These are phyloP conservation scores for Penicillium parvum DNA, from an alignment of 495 filamentous ascomycete genomes.

Conservation along the genomic window DNA sequence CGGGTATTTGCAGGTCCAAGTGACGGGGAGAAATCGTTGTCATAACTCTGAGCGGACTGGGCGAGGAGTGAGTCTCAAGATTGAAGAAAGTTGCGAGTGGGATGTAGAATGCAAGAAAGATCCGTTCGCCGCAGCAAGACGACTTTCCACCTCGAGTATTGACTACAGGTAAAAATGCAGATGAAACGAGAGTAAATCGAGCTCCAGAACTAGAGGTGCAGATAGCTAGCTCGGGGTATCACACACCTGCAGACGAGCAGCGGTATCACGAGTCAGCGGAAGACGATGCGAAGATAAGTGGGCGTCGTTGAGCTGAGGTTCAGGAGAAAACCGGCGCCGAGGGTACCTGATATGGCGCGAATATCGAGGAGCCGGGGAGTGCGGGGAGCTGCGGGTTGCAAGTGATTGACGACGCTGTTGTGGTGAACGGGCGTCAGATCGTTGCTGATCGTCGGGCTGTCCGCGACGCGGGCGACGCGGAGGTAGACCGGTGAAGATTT, in stretches of 20 bases:
- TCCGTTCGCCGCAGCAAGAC: too few relatives aligned
- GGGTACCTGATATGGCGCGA: not conserved
- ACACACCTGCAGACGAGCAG: conserved; percentile 18
- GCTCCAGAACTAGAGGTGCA: not conserved
- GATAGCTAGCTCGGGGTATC: conserved; percentile 1
- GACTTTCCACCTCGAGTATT: too few relatives aligned
- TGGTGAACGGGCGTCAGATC: not conserved
- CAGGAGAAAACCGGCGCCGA: conserved; percentile 1
- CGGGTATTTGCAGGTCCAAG: conserved; percentile 19
- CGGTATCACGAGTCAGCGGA: not conserved
- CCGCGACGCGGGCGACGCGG: conserved; percentile 15
- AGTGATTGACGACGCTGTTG: conserved; percentile 1
- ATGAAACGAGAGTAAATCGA: conserved; percentile 1
- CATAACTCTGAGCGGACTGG: conserved; percentile 31
- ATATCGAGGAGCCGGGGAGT: conserved; percentile 1
- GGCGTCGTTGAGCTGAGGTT: not conserved
- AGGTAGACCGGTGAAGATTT: conserved; percentile 14
- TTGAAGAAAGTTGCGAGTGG: not conserved
- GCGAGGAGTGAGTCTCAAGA: conserved; percentile 5
- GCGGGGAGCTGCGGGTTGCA: conserved; percentile 4
- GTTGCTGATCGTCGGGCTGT: conserved; percentile 15
- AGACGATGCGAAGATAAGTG: conserved; percentile 1
- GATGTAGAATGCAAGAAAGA: too few relatives aligned
- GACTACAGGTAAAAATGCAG: too few relatives aligned
- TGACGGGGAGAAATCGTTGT: conserved; percentile 14